phyloP scores from a whole-genome alignment of 768 basidiomycete species.

The Antrodiella citrinella region DNA sequence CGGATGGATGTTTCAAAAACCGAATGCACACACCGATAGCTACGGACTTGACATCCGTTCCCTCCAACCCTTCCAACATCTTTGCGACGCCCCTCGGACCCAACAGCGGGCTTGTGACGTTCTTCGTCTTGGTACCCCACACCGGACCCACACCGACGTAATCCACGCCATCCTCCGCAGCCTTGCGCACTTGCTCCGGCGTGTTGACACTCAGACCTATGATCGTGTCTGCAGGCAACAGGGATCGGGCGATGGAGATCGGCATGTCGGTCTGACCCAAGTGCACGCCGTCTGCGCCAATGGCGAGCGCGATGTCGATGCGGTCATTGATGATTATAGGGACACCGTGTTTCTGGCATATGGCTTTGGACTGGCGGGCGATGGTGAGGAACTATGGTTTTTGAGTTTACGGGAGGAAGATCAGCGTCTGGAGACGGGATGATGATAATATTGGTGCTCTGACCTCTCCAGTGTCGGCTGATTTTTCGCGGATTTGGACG shows the following conservation, averaged over 20 bases:
- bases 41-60: constrained; percentile 60
- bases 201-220: constrained; percentile 80
- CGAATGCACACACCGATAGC: constrained; percentile 60
- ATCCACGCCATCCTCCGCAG: constrained; percentile 60
- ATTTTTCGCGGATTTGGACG: constrained; percentile 87
- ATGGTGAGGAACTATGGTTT: constrained; percentile 62
- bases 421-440: neutral
- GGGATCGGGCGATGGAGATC: constrained; percentile 47
- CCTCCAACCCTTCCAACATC: constrained; percentile 58
- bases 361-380: constrained; percentile 54
- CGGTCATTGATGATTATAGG: constrained; percentile 86
- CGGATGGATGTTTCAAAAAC: neutral
- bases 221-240: constrained; percentile 63
- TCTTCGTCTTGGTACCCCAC: constrained; percentile 76
- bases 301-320: constrained; percentile 77
- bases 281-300: constrained; percentile 75
- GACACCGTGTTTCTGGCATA: constrained; percentile 71
- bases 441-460: constrained; percentile 14
- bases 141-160: constrained; percentile 87
- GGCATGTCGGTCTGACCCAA: constrained; percentile 87
- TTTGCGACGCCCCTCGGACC: constrained; percentile 68
- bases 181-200: constrained; percentile 51
- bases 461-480: constrained; percentile 72
- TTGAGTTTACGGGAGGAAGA: neutral
- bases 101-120: constrained; percentile 50